Conservation (phyloP, 305 asterid species). For the Nicotiana rustica region DNA sequence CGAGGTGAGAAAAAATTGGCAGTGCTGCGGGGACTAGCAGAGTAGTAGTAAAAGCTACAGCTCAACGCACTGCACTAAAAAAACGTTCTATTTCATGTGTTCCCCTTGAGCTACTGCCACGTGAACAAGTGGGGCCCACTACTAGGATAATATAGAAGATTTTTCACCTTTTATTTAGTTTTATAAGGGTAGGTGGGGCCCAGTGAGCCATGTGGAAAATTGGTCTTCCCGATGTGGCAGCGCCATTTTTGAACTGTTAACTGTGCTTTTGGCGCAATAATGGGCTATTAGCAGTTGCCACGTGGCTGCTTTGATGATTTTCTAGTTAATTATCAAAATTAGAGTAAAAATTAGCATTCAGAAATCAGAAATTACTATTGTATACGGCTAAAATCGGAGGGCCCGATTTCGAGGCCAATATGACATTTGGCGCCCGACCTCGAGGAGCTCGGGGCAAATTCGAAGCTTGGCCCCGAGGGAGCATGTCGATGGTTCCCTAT, state of each 20-base stretch:
- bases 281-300: neutral
- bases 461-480: no score
- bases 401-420: no score
- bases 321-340: neutral
- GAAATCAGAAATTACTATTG: no score
- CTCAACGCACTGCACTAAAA: neutral
- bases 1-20: neutral
- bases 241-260: neutral
- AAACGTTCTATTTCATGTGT: neutral
- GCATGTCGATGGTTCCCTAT: no score
- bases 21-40: neutral
- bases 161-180: neutral
- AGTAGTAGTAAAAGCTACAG: neutral
- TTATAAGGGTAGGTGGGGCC: neutral
- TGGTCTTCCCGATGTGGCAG: neutral
- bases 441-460: no score
- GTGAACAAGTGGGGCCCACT: neutral
- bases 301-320: neutral
- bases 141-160: neutral
- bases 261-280: neutral
- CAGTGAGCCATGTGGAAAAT: neutral
- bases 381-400: no score
- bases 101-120: neutral
- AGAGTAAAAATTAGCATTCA: neutral
- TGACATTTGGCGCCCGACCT: no score